Conservation (phyloP, 1,139 yeast genomes). For the Yamadazyma buinensis region DNA sequence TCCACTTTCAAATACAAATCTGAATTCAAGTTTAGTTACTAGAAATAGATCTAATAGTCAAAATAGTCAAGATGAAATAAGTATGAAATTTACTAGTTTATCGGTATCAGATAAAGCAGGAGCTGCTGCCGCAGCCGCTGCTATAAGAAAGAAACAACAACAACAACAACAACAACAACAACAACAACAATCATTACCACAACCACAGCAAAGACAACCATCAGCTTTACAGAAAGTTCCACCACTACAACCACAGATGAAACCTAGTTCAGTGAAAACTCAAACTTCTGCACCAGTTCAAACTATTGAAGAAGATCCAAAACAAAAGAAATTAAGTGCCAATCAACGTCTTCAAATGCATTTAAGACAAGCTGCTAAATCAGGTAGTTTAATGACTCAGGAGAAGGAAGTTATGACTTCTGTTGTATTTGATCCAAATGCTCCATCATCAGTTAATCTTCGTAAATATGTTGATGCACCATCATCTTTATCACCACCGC, state of each 20-base stretch:
- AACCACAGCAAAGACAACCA: not conserved
- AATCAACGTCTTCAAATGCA: slow-evolving; percentile 41
- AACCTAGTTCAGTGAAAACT: slow-evolving; percentile 1
- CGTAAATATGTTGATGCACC: slow-evolving; percentile 17
- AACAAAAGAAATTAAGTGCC: slow-evolving; percentile 23
- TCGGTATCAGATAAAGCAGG: not conserved
- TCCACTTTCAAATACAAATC: slow-evolving; percentile 11
- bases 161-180: not conserved
- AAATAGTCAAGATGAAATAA: slow-evolving; percentile 25
- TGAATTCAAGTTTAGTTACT: slow-evolving; percentile 9
- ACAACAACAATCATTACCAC: slow-evolving; percentile 1
- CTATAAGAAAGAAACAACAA: slow-evolving; percentile 24
- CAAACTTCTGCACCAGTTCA: slow-evolving; percentile 1
- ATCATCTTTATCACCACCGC: not conserved
- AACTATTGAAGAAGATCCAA: slow-evolving; percentile 1
- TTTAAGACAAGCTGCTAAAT: slow-evolving; percentile 35
- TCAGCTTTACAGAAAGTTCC: not conserved
- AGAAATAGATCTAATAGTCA: slow-evolving; percentile 41
- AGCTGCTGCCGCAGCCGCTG: slow-evolving; percentile 31
- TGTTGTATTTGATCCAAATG: slow-evolving; percentile 41
- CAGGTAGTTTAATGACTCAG: slow-evolving; percentile 39
- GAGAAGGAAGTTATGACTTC: slow-evolving; percentile 33
- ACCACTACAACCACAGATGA: not conserved
- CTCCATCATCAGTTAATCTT: slow-evolving; percentile 25
- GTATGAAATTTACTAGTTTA: not conserved